phyloP scores from a whole-genome alignment of 257 asterid species.

The Ophiorrhiza pumila region DNA sequence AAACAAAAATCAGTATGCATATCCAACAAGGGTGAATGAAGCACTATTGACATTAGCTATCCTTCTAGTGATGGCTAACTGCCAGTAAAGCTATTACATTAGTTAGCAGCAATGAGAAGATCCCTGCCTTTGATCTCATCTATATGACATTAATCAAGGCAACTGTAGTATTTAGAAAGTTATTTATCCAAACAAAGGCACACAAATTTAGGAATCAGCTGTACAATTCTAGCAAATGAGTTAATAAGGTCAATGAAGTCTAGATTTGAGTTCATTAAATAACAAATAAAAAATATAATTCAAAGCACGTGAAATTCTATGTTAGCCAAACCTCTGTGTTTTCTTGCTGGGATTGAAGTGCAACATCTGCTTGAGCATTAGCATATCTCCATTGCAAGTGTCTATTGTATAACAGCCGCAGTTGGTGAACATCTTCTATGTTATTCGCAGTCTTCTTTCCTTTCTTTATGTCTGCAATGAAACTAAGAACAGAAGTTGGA shows the following conservation, averaged over 20 bases:
- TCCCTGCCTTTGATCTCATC: neutral
- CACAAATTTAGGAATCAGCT: neutral
- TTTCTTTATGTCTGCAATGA: constrained; percentile 68
- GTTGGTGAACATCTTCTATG: constrained; percentile 77
- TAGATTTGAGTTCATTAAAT: neutral
- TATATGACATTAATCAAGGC: neutral
- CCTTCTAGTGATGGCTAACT: neutral
- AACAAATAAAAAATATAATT: neutral
- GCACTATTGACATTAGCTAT: neutral
- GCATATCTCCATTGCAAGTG: constrained; percentile 85
- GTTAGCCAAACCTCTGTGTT: constrained; percentile 64
- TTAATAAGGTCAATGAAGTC: neutral
- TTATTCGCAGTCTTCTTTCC: constrained; percentile 65
- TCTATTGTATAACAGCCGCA: constrained; percentile 74
- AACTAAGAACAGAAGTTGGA: constrained; percentile 74
- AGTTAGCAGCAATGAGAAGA: neutral
- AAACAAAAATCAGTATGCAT: neutral
- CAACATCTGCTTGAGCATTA: constrained; percentile 58
- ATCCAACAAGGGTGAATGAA: neutral
- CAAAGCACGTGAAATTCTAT: constrained; percentile 12
- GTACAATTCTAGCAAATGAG: neutral
- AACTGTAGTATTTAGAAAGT: neutral
- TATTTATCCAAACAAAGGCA: neutral
- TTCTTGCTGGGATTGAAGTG: constrained; percentile 45
- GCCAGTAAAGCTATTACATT: neutral